Conservation (phyloP, 257 asterid genomes). For the Voacanga thouarsii region DNA sequence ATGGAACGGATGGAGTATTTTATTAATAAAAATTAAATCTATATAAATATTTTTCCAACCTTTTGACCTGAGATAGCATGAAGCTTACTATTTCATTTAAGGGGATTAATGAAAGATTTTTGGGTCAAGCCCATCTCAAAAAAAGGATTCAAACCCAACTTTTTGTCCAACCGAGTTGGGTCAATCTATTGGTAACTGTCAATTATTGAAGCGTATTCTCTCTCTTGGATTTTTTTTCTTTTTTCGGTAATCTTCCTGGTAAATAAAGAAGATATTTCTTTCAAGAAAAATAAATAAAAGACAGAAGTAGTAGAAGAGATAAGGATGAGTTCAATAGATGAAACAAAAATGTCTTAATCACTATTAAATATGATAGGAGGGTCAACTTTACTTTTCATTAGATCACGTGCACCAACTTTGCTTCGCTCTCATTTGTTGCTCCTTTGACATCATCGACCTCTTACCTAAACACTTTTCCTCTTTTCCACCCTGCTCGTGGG, state of each 20-base stretch:
- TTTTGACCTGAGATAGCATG: too few relatives aligned
- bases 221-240: too few relatives aligned
- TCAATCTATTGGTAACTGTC: too few relatives aligned
- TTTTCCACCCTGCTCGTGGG: neutral
- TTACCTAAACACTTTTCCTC: neutral
- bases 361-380: neutral
- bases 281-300: neutral
- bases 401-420: slow-evolving; percentile 12
- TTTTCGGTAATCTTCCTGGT: neutral
- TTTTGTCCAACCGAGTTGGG: too few relatives aligned
- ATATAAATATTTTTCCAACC: too few relatives aligned
- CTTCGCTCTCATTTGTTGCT: neutral
- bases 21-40: too few relatives aligned
- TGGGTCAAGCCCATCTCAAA: too few relatives aligned
- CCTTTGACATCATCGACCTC: neutral
- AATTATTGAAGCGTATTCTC: too few relatives aligned
- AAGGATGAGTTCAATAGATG: neutral
- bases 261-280: neutral
- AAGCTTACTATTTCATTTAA: too few relatives aligned
- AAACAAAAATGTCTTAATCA: slow-evolving; percentile 3
- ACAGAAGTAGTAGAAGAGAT: neutral
- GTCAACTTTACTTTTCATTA: slow-evolving; percentile 3
- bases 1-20: too few relatives aligned
- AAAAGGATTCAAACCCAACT: too few relatives aligned
- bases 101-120: too few relatives aligned